Base-by-base conservation (phyloP, 2,329 filamentous ascomycete genomes). In the Colletotrichum tabaci region DNA sequence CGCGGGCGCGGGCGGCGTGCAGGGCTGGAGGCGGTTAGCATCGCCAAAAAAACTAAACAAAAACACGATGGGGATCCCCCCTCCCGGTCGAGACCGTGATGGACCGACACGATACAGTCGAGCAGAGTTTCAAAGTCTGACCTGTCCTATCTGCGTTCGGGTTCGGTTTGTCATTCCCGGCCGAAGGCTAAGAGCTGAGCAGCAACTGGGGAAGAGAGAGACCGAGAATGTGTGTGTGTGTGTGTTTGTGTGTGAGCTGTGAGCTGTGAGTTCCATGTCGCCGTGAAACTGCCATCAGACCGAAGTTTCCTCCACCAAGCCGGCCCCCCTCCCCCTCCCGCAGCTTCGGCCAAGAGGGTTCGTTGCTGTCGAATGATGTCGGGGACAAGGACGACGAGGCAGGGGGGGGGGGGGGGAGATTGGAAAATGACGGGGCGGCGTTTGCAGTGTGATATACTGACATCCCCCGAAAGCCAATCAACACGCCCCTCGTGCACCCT, bases 281-380 rank as follows among this genome's bases (percentile, higher is more conserved):
- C 67, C 71, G 71, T 73, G 71, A 73, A 73, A 73, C 71, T 67
- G 71, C 71, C 71, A 60, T 73, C 62, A 67, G 71, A 60, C 67
- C 71, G 71, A 73, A 53, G 35, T 35, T 46, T 21, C 38, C 67
- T 46, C 49, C 58, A 53, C 46, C 26, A 9, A 42, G 35, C 50
- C 30, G 6, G 6, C 8, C 50, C 65, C 44, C 26, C 26, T 26
- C 26, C 26, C 26, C 26, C 26, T 4, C 26, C 65, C 26, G 52
- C 53, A 56, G 63, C 63, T 71, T 71, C 71, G 71, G 71, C 71
- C 71, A 73, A 73, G 71, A 73, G 71, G 71, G 42, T 63, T 71
- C 40, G 53, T 52, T 63, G 71, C 67, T 68, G 65, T 71, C 68
- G 50, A 71, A 71, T 71, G 68, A 68, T 71, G 68, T 63, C 68